phyloP scores from a whole-genome alignment of 371 early-diverging fungal species.

The Coemansia sp. region DNA sequence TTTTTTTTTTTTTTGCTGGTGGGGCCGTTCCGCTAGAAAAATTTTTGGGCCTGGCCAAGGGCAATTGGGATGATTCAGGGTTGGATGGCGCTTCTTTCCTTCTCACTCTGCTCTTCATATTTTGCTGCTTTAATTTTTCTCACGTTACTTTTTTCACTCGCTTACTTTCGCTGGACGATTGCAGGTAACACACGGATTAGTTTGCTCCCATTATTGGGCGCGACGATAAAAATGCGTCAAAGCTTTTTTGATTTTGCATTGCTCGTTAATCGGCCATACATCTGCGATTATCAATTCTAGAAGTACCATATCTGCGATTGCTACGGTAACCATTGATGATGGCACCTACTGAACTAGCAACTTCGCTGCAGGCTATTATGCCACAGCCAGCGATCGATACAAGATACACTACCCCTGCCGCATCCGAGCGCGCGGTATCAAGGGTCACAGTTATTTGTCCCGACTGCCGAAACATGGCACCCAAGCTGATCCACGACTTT shows the following conservation, averaged over 20 bases:
- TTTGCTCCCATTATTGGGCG: neutral
- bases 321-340: neutral
- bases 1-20: slow-evolving; percentile 7
- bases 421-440: slow-evolving; percentile 1
- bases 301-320: neutral
- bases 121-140: neutral
- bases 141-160: neutral
- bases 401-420: neutral
- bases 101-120: neutral
- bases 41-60: neutral
- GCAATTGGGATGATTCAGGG: neutral
- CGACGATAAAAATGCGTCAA: neutral
- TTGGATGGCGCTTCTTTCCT: neutral
- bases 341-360: slow-evolving; percentile 20
- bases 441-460: slow-evolving; percentile 64
- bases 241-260: neutral
- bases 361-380: slow-evolving; percentile 4
- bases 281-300: neutral
- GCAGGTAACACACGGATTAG: slow-evolving; percentile 1
- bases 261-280: neutral
- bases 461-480: slow-evolving; percentile 75
- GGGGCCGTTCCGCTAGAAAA: slow-evolving; percentile 1
- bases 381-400: slow-evolving; percentile 5
- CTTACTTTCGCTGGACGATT: slow-evolving; percentile 1
- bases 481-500: slow-evolving; percentile 96